Base-by-base conservation (phyloP, 805 yeast species). In the Yamadazyma endophytica region DNA sequence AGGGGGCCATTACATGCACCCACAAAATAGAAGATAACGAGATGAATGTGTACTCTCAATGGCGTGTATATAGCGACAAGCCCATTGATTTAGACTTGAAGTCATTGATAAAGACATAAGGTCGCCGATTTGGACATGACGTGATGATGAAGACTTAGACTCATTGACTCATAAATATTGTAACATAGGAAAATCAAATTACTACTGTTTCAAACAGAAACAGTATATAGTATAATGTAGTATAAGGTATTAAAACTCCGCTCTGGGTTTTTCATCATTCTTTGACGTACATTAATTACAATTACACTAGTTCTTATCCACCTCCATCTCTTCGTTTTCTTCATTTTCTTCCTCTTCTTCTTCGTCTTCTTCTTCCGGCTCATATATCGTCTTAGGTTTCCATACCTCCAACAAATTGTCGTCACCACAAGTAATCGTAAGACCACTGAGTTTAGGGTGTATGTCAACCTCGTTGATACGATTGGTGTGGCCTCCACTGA, bases 401-500 rank as follows among this genome's bases (percentile, higher is more conserved):
- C 92, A 87, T 5, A 87, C 65, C 50, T 84, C 89, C 21, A 84
- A 59, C 37, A 85, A 65, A 26, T 71, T 75, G 52, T 87, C 96
- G 47, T 82, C 92, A 1, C 84, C 86, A 31, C 78, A 78, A 33
- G 83, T 74, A 6, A 80, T 79, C 20, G 77, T 54, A 1, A 83
- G 66, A 57, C 79, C 71, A 16, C 68, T 65, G 28, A 80, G 56
- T 7, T 50, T 54, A 2, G 86, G 84, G 47, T 82, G 80, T 71
- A 89, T 75, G 35, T 71, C 77, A 28, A 81, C 61, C 42, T 80
- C 90, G 34, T 77, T 68, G 26, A 87, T 68, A 32, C 78, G 68
- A 28, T 74, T 75, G 2, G 88, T 76, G 58, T 87, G 96, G 9
- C 96, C 96, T 11, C 94, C 95, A 55, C 88, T 95, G 47, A 85